Evolutionary conservation across 2,329 filamentous ascomycete species (phyloP).

Genomic region (Dothistroma pini): DNA sequence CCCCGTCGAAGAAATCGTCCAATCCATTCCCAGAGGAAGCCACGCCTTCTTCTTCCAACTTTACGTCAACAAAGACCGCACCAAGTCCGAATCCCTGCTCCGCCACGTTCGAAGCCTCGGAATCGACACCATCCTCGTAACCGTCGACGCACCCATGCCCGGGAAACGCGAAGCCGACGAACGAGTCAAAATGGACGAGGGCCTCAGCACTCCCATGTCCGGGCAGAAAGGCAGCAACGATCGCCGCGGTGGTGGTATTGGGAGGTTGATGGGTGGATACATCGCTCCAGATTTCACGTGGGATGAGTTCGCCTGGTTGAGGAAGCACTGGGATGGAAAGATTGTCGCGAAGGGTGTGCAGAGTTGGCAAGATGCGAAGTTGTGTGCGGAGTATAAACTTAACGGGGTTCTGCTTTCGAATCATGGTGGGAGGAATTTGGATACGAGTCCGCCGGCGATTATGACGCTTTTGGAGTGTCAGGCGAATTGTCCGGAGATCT

Average conservation of each 20-base stretch:
- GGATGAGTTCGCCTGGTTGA: conserved; percentile 46
- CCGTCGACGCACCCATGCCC: conserved; percentile 55
- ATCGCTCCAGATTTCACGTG: conserved; percentile 55
- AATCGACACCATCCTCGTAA: conserved; percentile 55
- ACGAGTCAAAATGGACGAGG: conserved; percentile 47
- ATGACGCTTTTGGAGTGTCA: conserved; percentile 62
- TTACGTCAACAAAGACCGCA: conserved; percentile 57
- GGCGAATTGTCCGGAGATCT: conserved; percentile 57
- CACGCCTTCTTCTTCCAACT: conserved; percentile 56
- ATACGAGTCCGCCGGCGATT: conserved; percentile 50
- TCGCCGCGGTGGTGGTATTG: conserved; percentile 52
- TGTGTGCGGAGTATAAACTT: conserved; percentile 42
- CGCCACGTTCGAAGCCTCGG: conserved; percentile 45
- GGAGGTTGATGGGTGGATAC: conserved; percentile 54
- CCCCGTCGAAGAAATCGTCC: conserved; percentile 33
- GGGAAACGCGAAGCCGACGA: conserved; percentile 54
- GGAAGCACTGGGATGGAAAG: conserved; percentile 40
- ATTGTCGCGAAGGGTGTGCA: conserved; percentile 46
- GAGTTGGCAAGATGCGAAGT: conserved; percentile 40
- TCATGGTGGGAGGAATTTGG: conserved; percentile 51
- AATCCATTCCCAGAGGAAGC: conserved; percentile 19
- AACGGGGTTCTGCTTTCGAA: conserved; percentile 50
- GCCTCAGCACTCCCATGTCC: conserved; percentile 48
- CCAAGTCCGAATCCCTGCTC: conserved; percentile 51
- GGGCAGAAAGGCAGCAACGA: conserved; percentile 52